Evolutionary conservation across 495 filamentous ascomycete genomes (phyloP), one percentile per base, ranked within the genome.

Genomic region (Polyplosphaeria fusca): DNA sequence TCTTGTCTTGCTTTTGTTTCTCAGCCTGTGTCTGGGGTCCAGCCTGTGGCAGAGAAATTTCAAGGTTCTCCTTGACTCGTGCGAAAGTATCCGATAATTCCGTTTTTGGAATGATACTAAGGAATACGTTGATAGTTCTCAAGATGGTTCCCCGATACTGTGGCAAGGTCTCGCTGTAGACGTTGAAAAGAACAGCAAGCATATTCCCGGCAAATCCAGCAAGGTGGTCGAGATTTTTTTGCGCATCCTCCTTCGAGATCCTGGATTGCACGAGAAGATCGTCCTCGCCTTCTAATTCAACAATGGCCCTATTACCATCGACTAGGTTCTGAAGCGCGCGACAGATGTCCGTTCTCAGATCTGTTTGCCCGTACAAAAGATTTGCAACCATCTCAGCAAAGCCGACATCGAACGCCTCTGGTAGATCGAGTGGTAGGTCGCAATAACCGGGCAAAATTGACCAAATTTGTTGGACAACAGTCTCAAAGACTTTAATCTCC

Each of bases 401-500:
- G n/a, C 62, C 58, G 68, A 95, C 89, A 60, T 97, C 89, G 67
- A 97, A 74, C 5, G 69, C 66, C 46, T 84, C 77, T 7, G 69
- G 68, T 19, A 97, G 66, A 69, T 97, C 93, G 35, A 93, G 71
- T 3, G 93, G 91, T 45, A 94, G 73, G 68, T 95, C 87, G 68
- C 93, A 97, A 70, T 95, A 98, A 26, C 93, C 93, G 0, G 94
- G 91, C n/a, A 98, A 79, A 46, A 88, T 81, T 18, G 87, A 86
- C 93, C 94, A 98, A 19, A 93, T 91, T 67, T 98, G 93, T 47
- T 94, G 87, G 1, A 98, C 88, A 0, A 98, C 69, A 0, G 93
- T 97, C 71, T 98, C 93, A 71, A 91, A 97, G 55, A 98, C 94
- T 76, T 98, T 98, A 64, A 88, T 82, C 68, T 96, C 89, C 75